These are phyloP conservation scores for Aspergillus intermedius DNA, from an alignment of 2,329 filamentous ascomycete species.

Conservation along the genomic window DNA sequence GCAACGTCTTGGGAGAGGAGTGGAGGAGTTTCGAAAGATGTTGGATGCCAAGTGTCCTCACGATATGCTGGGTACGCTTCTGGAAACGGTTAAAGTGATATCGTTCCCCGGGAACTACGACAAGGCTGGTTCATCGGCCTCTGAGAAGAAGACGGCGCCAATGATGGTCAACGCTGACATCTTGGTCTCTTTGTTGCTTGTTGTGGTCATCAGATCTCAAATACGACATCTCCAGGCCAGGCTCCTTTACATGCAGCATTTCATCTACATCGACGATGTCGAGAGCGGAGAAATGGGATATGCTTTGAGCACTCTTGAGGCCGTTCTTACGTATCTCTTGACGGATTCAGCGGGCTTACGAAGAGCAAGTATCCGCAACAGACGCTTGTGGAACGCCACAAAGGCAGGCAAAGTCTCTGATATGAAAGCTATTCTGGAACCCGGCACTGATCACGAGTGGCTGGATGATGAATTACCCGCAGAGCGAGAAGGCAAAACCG, in stretches of 20 bases:
- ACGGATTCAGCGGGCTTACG: constrained; percentile 75
- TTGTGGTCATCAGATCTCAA: constrained; percentile 87
- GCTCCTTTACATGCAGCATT: constrained; percentile 90
- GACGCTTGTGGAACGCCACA: constrained; percentile 78
- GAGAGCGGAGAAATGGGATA: constrained; percentile 96
- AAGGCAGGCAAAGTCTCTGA: constrained; percentile 69
- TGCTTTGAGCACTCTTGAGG: constrained; percentile 90
- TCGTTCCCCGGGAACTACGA: constrained; percentile 55
- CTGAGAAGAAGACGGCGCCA: constrained; percentile 49
- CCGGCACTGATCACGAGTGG: constrained; percentile 46
- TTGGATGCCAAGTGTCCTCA: constrained; percentile 69
- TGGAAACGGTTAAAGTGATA: constrained; percentile 75
- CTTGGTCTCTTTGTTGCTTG: constrained; percentile 79
- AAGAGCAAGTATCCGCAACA: constrained; percentile 78
- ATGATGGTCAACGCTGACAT: constrained; percentile 80
- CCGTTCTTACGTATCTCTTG: constrained; percentile 79
- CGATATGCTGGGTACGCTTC: constrained; percentile 76
- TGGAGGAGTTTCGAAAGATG: constrained; percentile 87
- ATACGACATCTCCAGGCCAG: constrained; percentile 82
- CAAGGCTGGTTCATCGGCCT: constrained; percentile 32
- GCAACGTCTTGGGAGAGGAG: constrained; percentile 66
- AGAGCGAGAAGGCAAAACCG: constrained; percentile 31
- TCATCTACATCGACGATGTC: constrained; percentile 96
- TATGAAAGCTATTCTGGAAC: constrained; percentile 73
- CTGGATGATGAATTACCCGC: constrained; percentile 27